Evolutionary conservation across 208 protist species (phyloP).

Genomic region (Acanthamoeba castellanii): DNA sequence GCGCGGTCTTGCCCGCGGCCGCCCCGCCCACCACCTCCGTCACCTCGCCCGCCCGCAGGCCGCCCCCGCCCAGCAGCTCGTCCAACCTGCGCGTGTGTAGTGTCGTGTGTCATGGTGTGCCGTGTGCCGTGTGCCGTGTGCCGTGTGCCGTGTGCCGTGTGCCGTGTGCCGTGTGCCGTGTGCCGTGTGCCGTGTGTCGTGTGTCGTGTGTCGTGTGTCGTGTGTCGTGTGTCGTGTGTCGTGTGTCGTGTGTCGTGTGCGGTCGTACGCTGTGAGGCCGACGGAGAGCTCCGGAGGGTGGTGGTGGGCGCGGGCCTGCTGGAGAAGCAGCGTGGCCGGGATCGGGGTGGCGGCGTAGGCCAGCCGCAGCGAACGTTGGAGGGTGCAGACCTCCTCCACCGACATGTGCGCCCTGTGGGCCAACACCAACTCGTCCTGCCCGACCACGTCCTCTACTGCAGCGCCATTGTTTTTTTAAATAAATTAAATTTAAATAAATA

Average conservation of each 20-base stretch:
- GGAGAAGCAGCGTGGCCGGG: not conserved
- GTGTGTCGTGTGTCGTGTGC: too few species aligned
- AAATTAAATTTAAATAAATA: not conserved
- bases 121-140: too few species aligned
- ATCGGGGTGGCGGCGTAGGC: not conserved
- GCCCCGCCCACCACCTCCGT: slow-evolving; percentile 19
- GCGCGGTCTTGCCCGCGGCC: slow-evolving; percentile 1
- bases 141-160: too few species aligned
- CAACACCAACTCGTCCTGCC: slow-evolving; percentile 9
- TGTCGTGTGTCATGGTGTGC: too few species aligned
- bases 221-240: too few species aligned
- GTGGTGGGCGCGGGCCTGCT: not conserved
- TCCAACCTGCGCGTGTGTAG: not conserved
- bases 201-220: too few species aligned
- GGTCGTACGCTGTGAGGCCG: not conserved
- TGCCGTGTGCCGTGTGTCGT: too few species aligned
- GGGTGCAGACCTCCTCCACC: not conserved
- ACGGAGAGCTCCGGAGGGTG: not conserved
- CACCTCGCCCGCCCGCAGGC: not conserved
- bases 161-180: too few species aligned
- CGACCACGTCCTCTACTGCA: not conserved
- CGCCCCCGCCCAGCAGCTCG: not conserved
- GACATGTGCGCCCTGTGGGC: not conserved
- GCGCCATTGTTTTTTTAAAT: not conserved
- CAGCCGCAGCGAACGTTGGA: not conserved